These are phyloP conservation scores for Anacardium occidentale DNA, from an alignment of 345 rosid species.

Conservation along the genomic window DNA sequence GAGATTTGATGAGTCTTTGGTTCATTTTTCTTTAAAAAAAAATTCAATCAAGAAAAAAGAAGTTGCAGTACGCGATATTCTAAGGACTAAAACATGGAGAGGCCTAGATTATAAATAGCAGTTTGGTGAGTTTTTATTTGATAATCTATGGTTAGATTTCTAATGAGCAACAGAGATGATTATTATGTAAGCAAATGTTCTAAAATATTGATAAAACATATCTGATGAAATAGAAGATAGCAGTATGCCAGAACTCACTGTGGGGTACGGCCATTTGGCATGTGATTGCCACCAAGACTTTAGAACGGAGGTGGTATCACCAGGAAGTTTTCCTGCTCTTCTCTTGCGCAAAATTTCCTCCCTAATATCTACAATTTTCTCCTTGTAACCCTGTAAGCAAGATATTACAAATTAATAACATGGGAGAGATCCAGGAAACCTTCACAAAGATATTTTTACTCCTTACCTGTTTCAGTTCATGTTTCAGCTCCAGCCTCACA, in stretches of 20 bases:
- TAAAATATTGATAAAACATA: no score
- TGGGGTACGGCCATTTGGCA: slow-evolving; percentile 98
- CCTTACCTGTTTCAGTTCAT: slow-evolving; percentile 84
- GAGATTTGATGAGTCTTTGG: neutral
- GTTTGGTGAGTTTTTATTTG: no score
- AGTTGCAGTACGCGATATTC: no score
- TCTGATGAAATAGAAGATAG: neutral
- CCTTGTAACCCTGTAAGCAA: slow-evolving; percentile 82
- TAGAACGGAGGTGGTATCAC: slow-evolving; percentile 87
- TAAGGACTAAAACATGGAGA: no score
- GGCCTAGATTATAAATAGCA: no score
- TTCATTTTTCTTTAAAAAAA: no score
- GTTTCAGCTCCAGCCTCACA: slow-evolving; percentile 93
- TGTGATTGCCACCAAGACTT: slow-evolving; percentile 99
- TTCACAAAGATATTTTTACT: neutral
- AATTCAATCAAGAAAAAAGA: no score
- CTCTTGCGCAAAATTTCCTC: slow-evolving; percentile 97
- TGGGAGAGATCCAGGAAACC: neutral
- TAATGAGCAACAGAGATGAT: neutral
- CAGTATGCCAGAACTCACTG: slow-evolving; percentile 49
- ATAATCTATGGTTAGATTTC: no score
- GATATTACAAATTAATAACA: neutral
- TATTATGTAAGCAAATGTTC: neutral
- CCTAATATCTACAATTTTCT: slow-evolving; percentile 85
- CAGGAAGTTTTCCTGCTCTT: slow-evolving; percentile 97